A percentile compares a stretch with the other conserved stretches of the same genome.
phyloP scores from a whole-genome alignment of 768 basidiomycete genomes.

The Agaricus blazei region DNA sequence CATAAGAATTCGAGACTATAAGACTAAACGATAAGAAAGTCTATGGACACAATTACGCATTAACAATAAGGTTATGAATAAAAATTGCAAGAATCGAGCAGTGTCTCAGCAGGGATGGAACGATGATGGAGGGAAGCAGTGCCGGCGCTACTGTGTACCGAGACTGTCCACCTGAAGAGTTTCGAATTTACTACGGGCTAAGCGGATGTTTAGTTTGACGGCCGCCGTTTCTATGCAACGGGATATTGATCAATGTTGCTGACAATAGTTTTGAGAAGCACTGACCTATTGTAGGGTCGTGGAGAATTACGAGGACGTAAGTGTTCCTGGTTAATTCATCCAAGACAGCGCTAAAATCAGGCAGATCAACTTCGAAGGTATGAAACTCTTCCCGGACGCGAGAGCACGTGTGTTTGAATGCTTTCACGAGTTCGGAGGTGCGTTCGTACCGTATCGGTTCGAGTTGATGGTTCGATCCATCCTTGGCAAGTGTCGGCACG shows the following conservation, averaged over 20 bases:
- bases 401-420: slow-evolving; percentile 89
- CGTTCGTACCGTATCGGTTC: slow-evolving; percentile 77
- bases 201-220: slow-evolving; percentile 79
- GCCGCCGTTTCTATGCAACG: slow-evolving; percentile 72
- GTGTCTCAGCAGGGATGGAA: not conserved
- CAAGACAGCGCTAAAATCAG: slow-evolving; percentile 83
- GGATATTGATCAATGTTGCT: slow-evolving; percentile 4
- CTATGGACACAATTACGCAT: not conserved
- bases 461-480: slow-evolving; percentile 38
- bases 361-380: slow-evolving; percentile 80
- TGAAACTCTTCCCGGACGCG: slow-evolving; percentile 83
- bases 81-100: not conserved
- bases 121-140: not conserved
- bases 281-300: slow-evolving; percentile 84
- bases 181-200: slow-evolving; percentile 85
- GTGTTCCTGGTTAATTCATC: slow-evolving; percentile 93
- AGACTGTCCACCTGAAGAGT: slow-evolving; percentile 78
- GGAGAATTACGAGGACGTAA: slow-evolving; percentile 85
- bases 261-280: slow-evolving; percentile 4
- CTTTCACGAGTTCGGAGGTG: slow-evolving; percentile 91
- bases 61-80: slow-evolving; percentile 11
- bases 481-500: slow-evolving; percentile 17
- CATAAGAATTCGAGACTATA: not conserved
- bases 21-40: not conserved
- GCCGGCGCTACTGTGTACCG: not conserved